These are phyloP conservation scores for Annulohypoxylon maeteangense DNA, from an alignment of 495 filamentous ascomycete genomes.

Conservation along the genomic window DNA sequence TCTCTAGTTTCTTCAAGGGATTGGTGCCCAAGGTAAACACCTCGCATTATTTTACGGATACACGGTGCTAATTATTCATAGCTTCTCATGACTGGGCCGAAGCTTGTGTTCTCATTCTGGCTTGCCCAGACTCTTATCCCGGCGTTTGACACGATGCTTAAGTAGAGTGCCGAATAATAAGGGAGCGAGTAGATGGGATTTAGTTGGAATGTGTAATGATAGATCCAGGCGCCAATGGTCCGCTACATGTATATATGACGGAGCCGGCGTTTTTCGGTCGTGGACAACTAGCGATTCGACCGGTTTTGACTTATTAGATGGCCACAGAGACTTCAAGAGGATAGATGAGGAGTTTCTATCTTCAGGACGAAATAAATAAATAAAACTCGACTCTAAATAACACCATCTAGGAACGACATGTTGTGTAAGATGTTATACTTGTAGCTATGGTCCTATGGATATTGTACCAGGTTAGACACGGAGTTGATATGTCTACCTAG, in stretches of 20 bases:
- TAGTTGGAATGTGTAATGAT: conserved; percentile 27
- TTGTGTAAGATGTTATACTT: neutral
- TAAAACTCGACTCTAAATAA: conserved; percentile 37
- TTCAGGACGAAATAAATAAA: conserved; percentile 4
- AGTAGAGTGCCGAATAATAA: conserved; percentile 28
- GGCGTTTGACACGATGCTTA: conserved; percentile 60
- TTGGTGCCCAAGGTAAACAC: conserved; percentile 80
- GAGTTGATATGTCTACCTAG: no score
- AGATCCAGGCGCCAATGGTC: conserved; percentile 23
- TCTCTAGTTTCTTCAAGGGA: conserved; percentile 94
- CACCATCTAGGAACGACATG: no score
- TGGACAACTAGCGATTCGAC: conserved; percentile 25
- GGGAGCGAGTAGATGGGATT: neutral
- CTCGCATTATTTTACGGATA: neutral
- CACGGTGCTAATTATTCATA: conserved; percentile 28
- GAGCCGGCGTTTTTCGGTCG: conserved; percentile 42
- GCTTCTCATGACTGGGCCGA: conserved; percentile 97
- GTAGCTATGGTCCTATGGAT: neutral
- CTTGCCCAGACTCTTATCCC: conserved; percentile 92
- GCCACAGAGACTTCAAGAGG: conserved; percentile 17
- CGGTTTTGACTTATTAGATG: conserved; percentile 34
- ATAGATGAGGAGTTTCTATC: conserved; percentile 23
- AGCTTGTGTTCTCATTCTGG: conserved; percentile 99
- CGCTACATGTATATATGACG: conserved; percentile 42
- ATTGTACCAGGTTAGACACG: neutral